These are phyloP conservation scores for Lachnum nothofagi DNA, from an alignment of 2,329 filamentous ascomycete genomes.

Conservation along the genomic window DNA sequence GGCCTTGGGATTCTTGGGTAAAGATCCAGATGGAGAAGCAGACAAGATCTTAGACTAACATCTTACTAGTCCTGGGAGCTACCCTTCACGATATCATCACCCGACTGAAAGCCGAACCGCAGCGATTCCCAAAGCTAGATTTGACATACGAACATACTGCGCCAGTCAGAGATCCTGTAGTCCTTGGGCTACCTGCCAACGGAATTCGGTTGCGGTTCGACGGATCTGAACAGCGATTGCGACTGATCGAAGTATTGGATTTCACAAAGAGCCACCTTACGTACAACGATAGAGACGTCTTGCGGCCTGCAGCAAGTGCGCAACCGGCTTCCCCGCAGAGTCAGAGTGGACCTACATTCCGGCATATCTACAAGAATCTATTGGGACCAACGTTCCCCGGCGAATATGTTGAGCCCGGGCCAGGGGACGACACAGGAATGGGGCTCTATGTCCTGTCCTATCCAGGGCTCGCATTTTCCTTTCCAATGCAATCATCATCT, in stretches of 20 bases:
- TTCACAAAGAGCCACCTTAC: conserved; percentile 79
- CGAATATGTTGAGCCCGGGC: conserved; percentile 71
- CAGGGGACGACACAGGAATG: conserved; percentile 46
- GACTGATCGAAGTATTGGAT: conserved; percentile 84
- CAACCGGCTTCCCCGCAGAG: conserved; percentile 27
- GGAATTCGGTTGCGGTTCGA: conserved; percentile 89
- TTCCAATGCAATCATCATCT: conserved; percentile 66
- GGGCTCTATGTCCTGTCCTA: conserved; percentile 91
- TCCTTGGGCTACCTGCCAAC: conserved; percentile 74
- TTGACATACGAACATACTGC: conserved; percentile 71
- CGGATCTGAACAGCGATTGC: conserved; percentile 83
- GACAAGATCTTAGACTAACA: conserved; percentile 9
- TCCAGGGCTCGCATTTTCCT: conserved; percentile 89
- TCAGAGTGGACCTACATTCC: conserved; percentile 66
- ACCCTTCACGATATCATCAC: conserved; percentile 87
- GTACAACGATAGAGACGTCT: conserved; percentile 75
- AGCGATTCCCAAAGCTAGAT: conserved; percentile 76
- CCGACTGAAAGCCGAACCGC: conserved; percentile 80
- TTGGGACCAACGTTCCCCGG: conserved; percentile 91
- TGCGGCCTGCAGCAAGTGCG: conserved; percentile 52
- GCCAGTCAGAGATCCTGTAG: conserved; percentile 70
- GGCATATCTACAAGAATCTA: conserved; percentile 87
- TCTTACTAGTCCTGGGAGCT: conserved; percentile 69
- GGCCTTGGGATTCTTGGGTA: conserved; percentile 43
- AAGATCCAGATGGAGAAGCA: conserved; percentile 37